phyloP scores from a whole-genome alignment of 2,329 filamentous ascomycete genomes.

The Stachybotrys echinatus region DNA sequence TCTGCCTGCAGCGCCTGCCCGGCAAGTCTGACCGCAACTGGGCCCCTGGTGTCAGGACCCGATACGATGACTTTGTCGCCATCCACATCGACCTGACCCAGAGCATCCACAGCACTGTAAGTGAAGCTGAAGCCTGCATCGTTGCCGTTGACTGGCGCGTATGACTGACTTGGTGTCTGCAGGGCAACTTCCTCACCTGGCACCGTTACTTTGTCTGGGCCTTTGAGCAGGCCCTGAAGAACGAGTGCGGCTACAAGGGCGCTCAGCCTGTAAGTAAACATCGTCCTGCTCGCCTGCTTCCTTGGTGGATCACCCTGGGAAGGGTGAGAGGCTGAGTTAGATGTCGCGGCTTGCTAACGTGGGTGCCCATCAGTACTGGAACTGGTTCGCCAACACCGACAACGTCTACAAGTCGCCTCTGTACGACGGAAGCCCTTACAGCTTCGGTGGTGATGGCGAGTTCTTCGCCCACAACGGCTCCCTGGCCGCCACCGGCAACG shows the following conservation, averaged over 20 bases:
- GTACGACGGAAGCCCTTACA: slow-evolving; percentile 49
- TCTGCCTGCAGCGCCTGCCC: slow-evolving; percentile 15
- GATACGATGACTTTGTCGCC: slow-evolving; percentile 26
- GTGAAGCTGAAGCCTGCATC: background rate
- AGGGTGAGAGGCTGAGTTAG: no score
- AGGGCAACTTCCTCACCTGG: slow-evolving; percentile 31
- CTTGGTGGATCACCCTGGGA: no score
- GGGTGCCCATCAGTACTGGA: slow-evolving; percentile 35
- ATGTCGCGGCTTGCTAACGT: background rate
- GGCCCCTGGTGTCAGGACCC: slow-evolving; percentile 19
- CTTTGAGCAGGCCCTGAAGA: slow-evolving; percentile 31
- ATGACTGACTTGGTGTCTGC: background rate
- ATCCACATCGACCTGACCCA: slow-evolving; percentile 22
- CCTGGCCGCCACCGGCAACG: slow-evolving; percentile 9
- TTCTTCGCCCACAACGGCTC: slow-evolving; percentile 12
- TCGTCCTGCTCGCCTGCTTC: background rate
- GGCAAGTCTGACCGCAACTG: slow-evolving; percentile 14
- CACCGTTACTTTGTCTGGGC: slow-evolving; percentile 34
- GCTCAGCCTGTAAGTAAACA: slow-evolving; percentile 17
- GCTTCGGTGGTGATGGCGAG: slow-evolving; percentile 42
- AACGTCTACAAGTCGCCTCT: slow-evolving; percentile 43
- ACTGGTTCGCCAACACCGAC: slow-evolving; percentile 42
- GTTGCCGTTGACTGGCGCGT: background rate
- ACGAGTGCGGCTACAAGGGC: slow-evolving; percentile 35
- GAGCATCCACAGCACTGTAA: slow-evolving; percentile 17